Base-by-base conservation (phyloP, 2,329 filamentous ascomycete genomes). In the Neocatenulostroma microsporum region DNA sequence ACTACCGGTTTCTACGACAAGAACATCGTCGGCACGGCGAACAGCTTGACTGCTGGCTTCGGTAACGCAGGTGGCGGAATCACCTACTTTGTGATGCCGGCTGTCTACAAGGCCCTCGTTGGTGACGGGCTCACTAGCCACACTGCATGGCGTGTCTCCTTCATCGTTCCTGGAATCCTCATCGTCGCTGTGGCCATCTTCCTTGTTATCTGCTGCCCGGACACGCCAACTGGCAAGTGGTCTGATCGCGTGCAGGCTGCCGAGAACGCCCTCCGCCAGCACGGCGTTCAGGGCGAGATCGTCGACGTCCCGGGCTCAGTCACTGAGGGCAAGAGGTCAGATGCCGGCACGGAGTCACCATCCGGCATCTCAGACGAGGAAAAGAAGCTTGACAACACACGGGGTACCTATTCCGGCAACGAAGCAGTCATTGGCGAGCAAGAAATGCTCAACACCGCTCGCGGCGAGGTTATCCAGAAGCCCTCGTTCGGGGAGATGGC, bases 11-110 rank as follows among this genome's bases (percentile, higher is more conserved):
- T 94, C 69, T 94, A 86, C 58, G 87, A 95, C 64, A 91, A 88
- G 67, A 91, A 88, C 52, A 73, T 94, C 18, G 82, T 94, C 13
- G 88, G 88, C 31, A 88, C 84, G 5, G 84, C 86, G 43, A 95
- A 94, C 56, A 82, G 85, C 3, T 63, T 94, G 13, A 81, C 86
- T 1, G 88, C 80, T 27, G 88, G 88, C 11, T 81, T 84, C 66
- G 88, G 87, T 34, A 94, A 94, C 51, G 75, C 84, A 18, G 87
- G 88, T 40, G 88, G 87, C 45, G 88, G 88, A 38, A 82, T 94
- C 48, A 94, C 87, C 2, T 94, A 94, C 66, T 93, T 94, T 60
- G 75, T 89, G 50, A 94, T 94, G 86, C 87, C 88, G 2, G 84
- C 84, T 4, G 79, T 94, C 39, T 91, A 82, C 61, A 82, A 93